A percentile compares a stretch with the other conserved stretches of the same genome.
These are phyloP conservation scores for Przewalskia tangutica DNA, from an alignment of 257 asterid genomes.

Conservation along the genomic window DNA sequence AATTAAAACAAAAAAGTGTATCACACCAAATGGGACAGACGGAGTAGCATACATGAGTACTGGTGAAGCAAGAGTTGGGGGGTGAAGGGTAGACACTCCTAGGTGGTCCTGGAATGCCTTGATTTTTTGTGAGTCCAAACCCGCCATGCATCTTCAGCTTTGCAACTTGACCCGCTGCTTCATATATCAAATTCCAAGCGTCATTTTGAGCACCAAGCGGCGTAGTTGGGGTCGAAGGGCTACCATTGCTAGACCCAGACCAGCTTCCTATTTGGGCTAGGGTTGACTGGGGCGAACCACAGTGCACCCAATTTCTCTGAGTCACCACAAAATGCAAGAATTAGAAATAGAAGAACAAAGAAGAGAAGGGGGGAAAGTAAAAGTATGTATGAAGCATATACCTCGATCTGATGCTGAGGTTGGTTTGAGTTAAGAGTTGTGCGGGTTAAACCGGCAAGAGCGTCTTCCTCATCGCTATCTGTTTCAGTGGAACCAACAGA, in stretches of 20 bases:
- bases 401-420: constrained; percentile 11
- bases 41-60: background rate
- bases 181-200: constrained; percentile 42
- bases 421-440: background rate
- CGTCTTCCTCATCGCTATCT: constrained; percentile 23
- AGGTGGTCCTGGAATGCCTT: constrained; percentile 15
- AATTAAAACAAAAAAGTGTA: no score
- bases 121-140: constrained; percentile 6
- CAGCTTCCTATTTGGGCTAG: constrained; percentile 25
- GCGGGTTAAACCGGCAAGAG: constrained; percentile 11
- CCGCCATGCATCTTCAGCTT: constrained; percentile 32
- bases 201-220: constrained; percentile 18
- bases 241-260: constrained; percentile 34
- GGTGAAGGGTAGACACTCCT: constrained; percentile 3
- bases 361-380: background rate
- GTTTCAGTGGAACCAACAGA: constrained; percentile 13
- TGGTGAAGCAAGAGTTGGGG: constrained; percentile 9
- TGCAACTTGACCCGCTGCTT: constrained; percentile 46
- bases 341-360: background rate
- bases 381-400: background rate
- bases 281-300: constrained; percentile 64
- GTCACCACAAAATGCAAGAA: constrained; percentile 14
- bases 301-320: constrained; percentile 37
- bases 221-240: constrained; percentile 46
- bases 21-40: no score